Base-by-base conservation (phyloP, 2,329 filamentous ascomycete species). In the Claviceps maximensis region DNA sequence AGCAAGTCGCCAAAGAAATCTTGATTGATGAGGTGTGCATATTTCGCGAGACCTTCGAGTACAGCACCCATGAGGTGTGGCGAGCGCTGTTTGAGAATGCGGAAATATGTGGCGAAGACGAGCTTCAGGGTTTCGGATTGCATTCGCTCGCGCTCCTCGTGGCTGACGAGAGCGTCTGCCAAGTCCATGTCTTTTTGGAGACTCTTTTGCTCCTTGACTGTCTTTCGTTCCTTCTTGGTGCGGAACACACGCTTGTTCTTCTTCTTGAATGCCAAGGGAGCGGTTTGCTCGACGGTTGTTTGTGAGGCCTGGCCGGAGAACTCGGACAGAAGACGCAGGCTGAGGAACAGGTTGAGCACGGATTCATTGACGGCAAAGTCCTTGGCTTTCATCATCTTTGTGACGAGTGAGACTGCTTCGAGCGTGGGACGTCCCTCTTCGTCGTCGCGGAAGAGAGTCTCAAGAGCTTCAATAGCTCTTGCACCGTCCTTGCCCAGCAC, bases 1-100 rank as follows among this genome's bases (percentile, higher is more conserved):
- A 98, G 79, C 31, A 98, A 77, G 65, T 98, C 93, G 29, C 91
- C 93, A 62, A 98, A 98, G 74, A 98, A 97, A 65, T 98, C 89
- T 65, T 98, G 89, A 71, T 98, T 98, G 76, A 98, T 98, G 55
- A 98, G 78, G 66, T 96, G 93, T 3, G 90, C 84, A 65, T 95
- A 98, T 65, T 89, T 89, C 50, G 91, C 90, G 23, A 98, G 74
- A 29, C 93, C 93, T 72, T 97, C 93, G 5, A 98, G 78, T 0
- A 96, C 90, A 15, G 91, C 90, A n/a, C 93, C 93, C 88, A 96
- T 97, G 19, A 98, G 79, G 59, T 86, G 82, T 15, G 88, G 84
- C 25, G 82, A 78, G 27, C 89, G 82, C 52, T 83, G 76, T 72
- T 97, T 97, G 45, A 98, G 74, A 52, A 97, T 91, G 51, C 90